Evolutionary conservation across 2,329 filamentous ascomycete species (phyloP).

Genomic region (Scedosporium apiospermum): DNA sequence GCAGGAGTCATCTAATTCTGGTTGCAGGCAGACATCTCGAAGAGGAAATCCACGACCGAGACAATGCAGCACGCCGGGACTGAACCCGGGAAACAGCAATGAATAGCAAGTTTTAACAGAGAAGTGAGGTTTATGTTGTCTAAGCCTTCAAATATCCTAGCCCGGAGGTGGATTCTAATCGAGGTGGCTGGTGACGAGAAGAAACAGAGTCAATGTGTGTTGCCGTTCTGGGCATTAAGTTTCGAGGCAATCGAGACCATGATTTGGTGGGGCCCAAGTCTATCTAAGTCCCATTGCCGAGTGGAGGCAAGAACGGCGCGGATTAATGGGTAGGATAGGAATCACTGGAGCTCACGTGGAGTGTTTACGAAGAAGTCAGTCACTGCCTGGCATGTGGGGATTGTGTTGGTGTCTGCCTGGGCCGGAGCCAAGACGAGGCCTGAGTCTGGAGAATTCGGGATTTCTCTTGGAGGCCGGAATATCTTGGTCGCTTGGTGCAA

Average conservation of each 20-base stretch:
- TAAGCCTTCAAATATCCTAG: neutral
- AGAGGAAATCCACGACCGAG: neutral
- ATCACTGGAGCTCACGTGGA: neutral
- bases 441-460: neutral
- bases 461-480: neutral
- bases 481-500: too few relatives aligned
- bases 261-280: neutral
- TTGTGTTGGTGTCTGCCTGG: neutral
- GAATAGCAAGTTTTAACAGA: neutral
- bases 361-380: too few relatives aligned
- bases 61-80: neutral
- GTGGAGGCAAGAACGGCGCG: neutral
- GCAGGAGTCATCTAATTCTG: neutral
- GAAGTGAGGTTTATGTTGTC: neutral
- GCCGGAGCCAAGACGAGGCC: neutral
- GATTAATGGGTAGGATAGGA: neutral
- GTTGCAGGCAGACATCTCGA: neutral
- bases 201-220: neutral
- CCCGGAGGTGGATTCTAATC: neutral
- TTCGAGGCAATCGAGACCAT: neutral
- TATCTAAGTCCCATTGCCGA: neutral
- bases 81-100: neutral
- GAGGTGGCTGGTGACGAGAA: neutral
- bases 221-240: neutral
- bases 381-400: too few relatives aligned